Evolutionary conservation across 2,329 filamentous ascomycete genomes (phyloP).

Genomic region (Fonsecaea monophora): DNA sequence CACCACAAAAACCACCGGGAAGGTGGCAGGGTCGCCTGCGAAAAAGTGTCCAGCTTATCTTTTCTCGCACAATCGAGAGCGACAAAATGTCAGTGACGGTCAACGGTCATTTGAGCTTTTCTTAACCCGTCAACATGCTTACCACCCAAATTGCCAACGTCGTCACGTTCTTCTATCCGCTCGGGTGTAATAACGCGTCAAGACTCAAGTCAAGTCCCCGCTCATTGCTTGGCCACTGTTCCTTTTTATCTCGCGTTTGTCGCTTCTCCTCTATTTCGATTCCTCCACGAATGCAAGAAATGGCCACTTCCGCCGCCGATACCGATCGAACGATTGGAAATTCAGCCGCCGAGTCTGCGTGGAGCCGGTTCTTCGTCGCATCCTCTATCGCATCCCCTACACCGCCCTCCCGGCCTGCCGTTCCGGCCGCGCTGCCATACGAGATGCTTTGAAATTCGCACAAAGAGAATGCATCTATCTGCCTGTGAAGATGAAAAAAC

Average conservation of each 20-base stretch:
- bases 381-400: conserved; percentile 13
- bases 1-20: no score
- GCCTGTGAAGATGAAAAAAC: conserved; percentile 18
- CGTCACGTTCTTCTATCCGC: no score
- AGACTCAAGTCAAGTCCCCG: conserved; percentile 7
- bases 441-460: conserved; percentile 27
- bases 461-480: conserved; percentile 23
- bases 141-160: no score
- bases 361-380: conserved; percentile 11
- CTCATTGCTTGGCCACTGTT: conserved; percentile 12
- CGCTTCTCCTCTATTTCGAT: conserved; percentile 5
- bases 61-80: no score
- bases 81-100: no score
- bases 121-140: no score
- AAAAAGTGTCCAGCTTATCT: no score
- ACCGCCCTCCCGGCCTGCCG: conserved; percentile 14
- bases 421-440: conserved; percentile 10
- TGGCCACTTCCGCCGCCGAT: conserved; percentile 30
- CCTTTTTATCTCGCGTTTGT: conserved; percentile 20
- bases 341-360: conserved; percentile 26
- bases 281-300: conserved; percentile 13
- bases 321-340: conserved; percentile 26
- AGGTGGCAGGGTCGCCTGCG: no score
- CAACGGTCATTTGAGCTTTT: no score
- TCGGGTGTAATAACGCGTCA: conserved; percentile 5